Conservation (phyloP, 306 rosid genomes). For the Ammopiptanthus mongolicus region DNA sequence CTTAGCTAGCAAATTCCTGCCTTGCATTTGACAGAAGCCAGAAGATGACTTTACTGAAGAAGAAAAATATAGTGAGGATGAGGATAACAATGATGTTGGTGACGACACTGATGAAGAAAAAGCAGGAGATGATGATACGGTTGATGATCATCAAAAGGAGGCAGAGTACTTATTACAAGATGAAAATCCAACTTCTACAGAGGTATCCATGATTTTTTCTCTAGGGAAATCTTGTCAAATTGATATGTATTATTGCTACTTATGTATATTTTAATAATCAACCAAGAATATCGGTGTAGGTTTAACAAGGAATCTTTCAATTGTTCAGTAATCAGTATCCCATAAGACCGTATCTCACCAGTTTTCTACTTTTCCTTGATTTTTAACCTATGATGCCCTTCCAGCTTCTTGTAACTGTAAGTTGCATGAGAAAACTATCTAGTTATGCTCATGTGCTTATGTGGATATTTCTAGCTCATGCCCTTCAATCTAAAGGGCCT, state of each 20-base stretch:
- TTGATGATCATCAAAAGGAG: conserved; percentile 13
- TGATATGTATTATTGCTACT: background rate
- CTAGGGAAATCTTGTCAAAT: background rate
- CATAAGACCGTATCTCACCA: background rate
- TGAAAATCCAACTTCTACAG: conserved; percentile 6
- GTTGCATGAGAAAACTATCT: background rate
- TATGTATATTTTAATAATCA: background rate
- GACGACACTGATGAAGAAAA: background rate
- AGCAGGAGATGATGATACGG: background rate
- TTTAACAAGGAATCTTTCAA: background rate
- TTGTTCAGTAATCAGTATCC: background rate
- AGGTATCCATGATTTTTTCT: conserved; percentile 15
- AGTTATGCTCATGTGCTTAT: background rate
- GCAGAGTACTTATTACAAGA: conserved; percentile 21
- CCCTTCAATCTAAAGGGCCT: background rate
- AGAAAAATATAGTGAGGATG: conserved; percentile 8
- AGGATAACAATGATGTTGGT: background rate
- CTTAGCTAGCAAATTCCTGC: conserved; percentile 1
- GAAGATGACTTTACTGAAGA: conserved; percentile 1
- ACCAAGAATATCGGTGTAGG: background rate
- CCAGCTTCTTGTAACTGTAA: background rate
- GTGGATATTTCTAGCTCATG: background rate
- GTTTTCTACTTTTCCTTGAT: background rate
- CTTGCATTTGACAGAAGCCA: conserved; percentile 17
- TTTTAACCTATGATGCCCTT: background rate